Conservation (phyloP, 257 asterid genomes). For the Mentha longifolia region DNA sequence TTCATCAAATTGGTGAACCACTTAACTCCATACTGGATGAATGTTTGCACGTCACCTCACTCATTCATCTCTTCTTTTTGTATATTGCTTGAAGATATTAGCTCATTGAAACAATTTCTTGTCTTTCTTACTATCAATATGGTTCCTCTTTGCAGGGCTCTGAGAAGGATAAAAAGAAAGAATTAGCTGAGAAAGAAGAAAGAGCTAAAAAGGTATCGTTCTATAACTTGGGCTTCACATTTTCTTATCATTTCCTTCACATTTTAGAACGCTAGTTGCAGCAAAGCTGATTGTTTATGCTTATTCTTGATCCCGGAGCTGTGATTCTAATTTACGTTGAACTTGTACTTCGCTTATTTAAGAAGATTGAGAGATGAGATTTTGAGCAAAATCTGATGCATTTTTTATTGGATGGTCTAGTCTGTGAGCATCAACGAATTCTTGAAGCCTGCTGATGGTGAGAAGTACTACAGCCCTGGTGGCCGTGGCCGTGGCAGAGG, state of each 20-base stretch:
- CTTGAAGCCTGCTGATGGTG: conserved; percentile 84
- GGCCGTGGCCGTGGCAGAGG: conserved; percentile 86
- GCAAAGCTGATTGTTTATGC: not conserved
- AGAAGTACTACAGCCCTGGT: conserved; percentile 48
- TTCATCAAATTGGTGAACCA: conserved; percentile 79
- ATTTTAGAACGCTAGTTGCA: not conserved
- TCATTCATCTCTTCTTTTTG: not conserved
- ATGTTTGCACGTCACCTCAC: not conserved
- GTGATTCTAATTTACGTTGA: not conserved
- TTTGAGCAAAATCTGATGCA: not conserved
- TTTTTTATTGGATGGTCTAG: conserved; percentile 37
- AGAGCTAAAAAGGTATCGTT: conserved; percentile 70
- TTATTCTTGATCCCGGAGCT: too few relatives aligned
- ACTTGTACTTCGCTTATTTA: not conserved
- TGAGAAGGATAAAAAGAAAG: conserved; percentile 80
- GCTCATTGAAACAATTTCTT: not conserved
- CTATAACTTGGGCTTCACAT: not conserved
- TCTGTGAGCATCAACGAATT: conserved; percentile 83
- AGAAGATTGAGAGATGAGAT: not conserved
- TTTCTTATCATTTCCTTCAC: not conserved
- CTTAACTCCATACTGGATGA: not conserved
- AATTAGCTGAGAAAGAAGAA: conserved; percentile 79
- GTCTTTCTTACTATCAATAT: not conserved
- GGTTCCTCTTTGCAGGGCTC: conserved; percentile 52
- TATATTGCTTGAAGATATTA: not conserved